Conservation (phyloP, 2,329 filamentous ascomycete species). For the Pseudogymnoascus pannorum region DNA sequence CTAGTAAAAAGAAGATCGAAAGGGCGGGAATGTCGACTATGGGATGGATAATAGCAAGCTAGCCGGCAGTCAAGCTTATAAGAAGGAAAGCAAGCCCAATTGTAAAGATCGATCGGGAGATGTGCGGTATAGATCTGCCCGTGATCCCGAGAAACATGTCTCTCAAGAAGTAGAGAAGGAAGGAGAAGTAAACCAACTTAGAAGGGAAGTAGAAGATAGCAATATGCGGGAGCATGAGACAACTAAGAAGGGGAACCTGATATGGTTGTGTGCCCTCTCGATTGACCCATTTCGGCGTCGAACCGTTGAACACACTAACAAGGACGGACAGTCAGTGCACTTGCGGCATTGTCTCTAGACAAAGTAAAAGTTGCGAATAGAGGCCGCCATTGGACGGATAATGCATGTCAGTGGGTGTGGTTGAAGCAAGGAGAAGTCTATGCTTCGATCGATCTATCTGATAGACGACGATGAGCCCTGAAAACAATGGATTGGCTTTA, state of each 20-base stretch:
- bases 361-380: neutral
- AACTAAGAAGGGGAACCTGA: neutral
- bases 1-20: neutral
- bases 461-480: neutral
- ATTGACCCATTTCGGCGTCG: conserved; percentile 4
- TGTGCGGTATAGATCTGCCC: neutral
- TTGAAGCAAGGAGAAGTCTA: conserved; percentile 1
- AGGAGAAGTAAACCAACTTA: neutral
- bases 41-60: neutral
- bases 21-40: neutral
- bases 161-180: conserved; percentile 1
- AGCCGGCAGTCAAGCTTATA: conserved; percentile 1
- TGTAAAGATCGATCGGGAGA: neutral
- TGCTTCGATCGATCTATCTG: neutral
- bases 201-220: neutral
- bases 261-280: conserved; percentile 1
- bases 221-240: conserved; percentile 3
- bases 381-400: neutral
- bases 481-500: neutral
- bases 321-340: conserved; percentile 4
- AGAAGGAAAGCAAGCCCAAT: neutral
- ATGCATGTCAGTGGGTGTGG: neutral
- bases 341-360: neutral
- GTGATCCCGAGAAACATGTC: conserved; percentile 5
- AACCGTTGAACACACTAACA: neutral